Evolutionary conservation across 805 yeast species (phyloP).

Genomic region (Starmerella geochares): DNA sequence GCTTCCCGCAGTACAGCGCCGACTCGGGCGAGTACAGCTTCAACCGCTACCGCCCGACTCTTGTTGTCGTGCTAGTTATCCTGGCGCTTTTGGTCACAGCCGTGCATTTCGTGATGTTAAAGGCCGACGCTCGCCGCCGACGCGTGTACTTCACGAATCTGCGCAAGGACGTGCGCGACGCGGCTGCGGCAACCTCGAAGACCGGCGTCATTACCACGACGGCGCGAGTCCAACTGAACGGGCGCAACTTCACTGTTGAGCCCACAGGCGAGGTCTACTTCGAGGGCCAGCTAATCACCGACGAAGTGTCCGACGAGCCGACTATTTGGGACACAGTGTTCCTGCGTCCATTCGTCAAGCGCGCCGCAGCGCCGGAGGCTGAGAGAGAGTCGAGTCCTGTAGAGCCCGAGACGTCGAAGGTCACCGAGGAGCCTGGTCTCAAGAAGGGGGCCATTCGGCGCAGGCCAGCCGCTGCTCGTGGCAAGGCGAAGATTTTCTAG

Average conservation of each 20-base stretch:
- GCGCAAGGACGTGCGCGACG: slow-evolving; percentile 29
- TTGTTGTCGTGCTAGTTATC: slow-evolving; percentile 41
- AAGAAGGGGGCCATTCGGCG: slow-evolving; percentile 24
- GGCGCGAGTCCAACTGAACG: slow-evolving; percentile 26
- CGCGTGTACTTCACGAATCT: slow-evolving; percentile 40
- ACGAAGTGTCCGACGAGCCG: slow-evolving; percentile 29
- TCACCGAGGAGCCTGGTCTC: too few species aligned
- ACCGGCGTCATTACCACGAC: slow-evolving; percentile 27
- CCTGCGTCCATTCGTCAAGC: background rate
- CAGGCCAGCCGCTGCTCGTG: slow-evolving; percentile 23
- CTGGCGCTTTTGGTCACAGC: slow-evolving; percentile 43
- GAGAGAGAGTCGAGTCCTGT: slow-evolving; percentile 20
- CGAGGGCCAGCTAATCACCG: slow-evolving; percentile 27
- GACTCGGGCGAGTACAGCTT: slow-evolving; percentile 46
- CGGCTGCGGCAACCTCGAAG: slow-evolving; percentile 26
- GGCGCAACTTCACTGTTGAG: slow-evolving; percentile 29
- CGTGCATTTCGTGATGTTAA: slow-evolving; percentile 50
- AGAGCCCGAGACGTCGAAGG: too few species aligned
- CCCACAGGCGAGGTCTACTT: slow-evolving; percentile 31
- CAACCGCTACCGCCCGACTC: slow-evolving; percentile 57
- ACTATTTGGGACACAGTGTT: slow-evolving; percentile 30
- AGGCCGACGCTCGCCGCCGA: slow-evolving; percentile 47
- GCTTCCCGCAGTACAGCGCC: slow-evolving; percentile 77
- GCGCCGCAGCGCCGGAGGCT: slow-evolving; percentile 9
- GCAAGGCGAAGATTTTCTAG: slow-evolving; percentile 24